Base-by-base conservation (phyloP, 2,329 filamentous ascomycete genomes). In the Curvularia verruculosa region DNA sequence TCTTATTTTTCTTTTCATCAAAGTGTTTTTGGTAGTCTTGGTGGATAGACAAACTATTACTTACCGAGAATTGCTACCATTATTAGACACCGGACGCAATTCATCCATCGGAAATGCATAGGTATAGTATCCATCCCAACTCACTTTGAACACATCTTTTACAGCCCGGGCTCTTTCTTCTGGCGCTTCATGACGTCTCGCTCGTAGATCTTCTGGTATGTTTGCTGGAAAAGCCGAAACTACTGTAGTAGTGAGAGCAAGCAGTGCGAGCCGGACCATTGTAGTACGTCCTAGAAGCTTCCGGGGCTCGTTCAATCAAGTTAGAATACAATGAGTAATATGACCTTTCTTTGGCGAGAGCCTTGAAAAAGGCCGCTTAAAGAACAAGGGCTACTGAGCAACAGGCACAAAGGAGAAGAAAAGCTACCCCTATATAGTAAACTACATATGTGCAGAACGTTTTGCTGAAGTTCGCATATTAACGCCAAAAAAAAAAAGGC, bases 81-180 rank as follows among this genome's bases (percentile, higher is more conserved):
- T 77, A 64, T 91, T 90, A 39, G 82, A 84, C 13, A 90, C 80
- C 0, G 92, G 91, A 59, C 80, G 81, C 9, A 96, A 79, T 43
- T 91, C 90, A 73, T 96, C 91, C 64, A 91, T 85, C 1, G 89
- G 89, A 60, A 90, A 93, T 0, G 90, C 90, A 76, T 90, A 86
- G 75, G 85, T 78, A 68, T 85, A 84, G 73, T 94, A 94, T 15
- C 75, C 75, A 7, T 69, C 64, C 74, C 75, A 77, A 18, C 74
- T 72, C 21, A 68, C 59, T 18, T 63, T 65, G 52, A 77, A 77
- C 7, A 64, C 62, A 13, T 74, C 67, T 13, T 75, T 65, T 13
- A 77, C 75, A 12, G 69, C 73, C 49, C 72, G 68, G 5, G 75
- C 69, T 31, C 72, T 63, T 34, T 53, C 28, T 28, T 34, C 24